Conservation (phyloP, 306 rosid species). For the Begonia masoniana region DNA sequence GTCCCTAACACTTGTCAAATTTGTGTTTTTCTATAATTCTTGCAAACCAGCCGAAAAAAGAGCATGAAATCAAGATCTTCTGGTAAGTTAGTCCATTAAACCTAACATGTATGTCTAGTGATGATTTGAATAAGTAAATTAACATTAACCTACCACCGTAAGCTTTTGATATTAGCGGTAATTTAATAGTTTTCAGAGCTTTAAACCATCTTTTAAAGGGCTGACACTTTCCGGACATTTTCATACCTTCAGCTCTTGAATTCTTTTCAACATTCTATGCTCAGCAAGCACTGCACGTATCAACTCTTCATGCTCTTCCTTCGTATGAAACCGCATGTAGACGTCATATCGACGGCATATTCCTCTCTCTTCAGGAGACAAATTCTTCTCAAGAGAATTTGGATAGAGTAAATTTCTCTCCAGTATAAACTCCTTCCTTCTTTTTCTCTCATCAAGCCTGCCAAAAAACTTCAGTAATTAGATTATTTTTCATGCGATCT, state of each 20-base stretch:
- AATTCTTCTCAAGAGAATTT: constrained; percentile 66
- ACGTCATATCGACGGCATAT: constrained; percentile 60
- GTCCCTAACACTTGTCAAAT: too few species aligned
- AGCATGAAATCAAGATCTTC: too few species aligned
- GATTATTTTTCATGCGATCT: too few species aligned
- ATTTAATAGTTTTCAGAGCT: too few species aligned
- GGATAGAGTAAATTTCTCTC: constrained; percentile 72
- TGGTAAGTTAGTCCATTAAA: too few species aligned
- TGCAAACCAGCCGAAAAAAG: too few species aligned
- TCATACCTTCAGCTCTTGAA: constrained; percentile 83
- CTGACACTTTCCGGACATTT: background rate
- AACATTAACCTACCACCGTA: too few species aligned
- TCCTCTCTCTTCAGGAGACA: constrained; percentile 58
- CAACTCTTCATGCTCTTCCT: constrained; percentile 77
- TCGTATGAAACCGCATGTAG: constrained; percentile 83
- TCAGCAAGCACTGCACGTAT: constrained; percentile 44
- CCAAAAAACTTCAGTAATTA: constrained; percentile 6
- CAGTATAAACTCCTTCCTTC: constrained; percentile 75
- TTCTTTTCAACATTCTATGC: constrained; percentile 52
- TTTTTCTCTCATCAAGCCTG: constrained; percentile 97
- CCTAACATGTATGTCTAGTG: too few species aligned
- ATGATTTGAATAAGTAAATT: too few species aligned
- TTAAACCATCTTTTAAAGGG: too few species aligned
- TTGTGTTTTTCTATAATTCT: too few species aligned
- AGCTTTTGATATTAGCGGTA: too few species aligned